phyloP scores from a whole-genome alignment of 2,329 filamentous ascomycete genomes.

The Canariomyces notabilis region DNA sequence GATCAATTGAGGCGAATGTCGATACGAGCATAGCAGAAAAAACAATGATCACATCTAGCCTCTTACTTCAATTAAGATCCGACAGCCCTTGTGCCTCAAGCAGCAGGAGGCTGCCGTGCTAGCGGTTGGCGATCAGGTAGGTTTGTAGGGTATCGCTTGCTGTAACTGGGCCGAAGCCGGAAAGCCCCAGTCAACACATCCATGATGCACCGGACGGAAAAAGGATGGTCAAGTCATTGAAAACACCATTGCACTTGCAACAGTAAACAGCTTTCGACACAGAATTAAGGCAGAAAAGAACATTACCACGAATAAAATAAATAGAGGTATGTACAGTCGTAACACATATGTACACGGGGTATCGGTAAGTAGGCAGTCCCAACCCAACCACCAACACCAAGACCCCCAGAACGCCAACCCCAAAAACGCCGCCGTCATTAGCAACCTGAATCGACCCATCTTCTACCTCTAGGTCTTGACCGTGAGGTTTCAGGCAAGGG shows the following conservation, averaged over 20 bases:
- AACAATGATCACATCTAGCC: no score
- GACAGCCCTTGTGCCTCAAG: no score
- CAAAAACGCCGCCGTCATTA: constrained; percentile 29
- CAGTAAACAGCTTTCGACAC: constrained; percentile 5
- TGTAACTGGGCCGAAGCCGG: no score
- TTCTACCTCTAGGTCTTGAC: constrained; percentile 38
- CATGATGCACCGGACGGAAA: background rate
- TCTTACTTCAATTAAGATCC: no score
- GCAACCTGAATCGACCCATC: constrained; percentile 33
- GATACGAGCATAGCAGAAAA: no score
- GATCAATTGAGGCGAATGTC: no score
- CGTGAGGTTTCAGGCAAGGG: constrained; percentile 36
- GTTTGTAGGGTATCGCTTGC: no score
- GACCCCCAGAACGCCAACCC: constrained; percentile 23
- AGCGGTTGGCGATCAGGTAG: no score
- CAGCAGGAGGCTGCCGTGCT: no score
- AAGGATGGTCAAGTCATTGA: background rate
- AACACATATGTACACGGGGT: constrained; percentile 23
- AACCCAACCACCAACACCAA: constrained; percentile 21
- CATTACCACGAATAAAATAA: constrained; percentile 18
- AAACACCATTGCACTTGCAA: background rate
- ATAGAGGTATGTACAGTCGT: constrained; percentile 20
- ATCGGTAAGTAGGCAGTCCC: no score
- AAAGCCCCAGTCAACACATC: background rate
- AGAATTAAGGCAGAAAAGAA: background rate